phyloP scores from a whole-genome alignment of 2,329 filamentous ascomycete genomes.

The Tolypocladium tundrense region DNA sequence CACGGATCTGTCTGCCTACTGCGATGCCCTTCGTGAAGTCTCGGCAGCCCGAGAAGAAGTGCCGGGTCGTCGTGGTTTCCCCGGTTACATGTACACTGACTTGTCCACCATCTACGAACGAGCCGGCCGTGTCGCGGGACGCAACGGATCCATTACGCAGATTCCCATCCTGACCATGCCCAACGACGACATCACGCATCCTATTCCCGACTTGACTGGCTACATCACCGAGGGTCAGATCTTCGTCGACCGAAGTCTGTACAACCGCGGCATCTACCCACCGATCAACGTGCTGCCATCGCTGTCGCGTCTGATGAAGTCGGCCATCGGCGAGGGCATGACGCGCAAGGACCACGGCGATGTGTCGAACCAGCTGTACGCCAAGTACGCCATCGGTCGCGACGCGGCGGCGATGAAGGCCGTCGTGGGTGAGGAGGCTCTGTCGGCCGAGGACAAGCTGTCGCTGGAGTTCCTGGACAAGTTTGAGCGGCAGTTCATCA shows the following conservation, averaged over 20 bases:
- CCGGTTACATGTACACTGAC: slow-evolving; percentile 99
- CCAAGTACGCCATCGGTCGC: slow-evolving; percentile 98
- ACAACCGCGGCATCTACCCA: slow-evolving; percentile 97
- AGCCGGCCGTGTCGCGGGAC: slow-evolving; percentile 91
- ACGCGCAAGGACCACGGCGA: slow-evolving; percentile 96
- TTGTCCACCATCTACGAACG: slow-evolving; percentile 99
- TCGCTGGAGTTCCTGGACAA: slow-evolving; percentile 97
- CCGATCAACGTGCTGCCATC: slow-evolving; percentile 98
- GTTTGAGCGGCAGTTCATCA: slow-evolving; percentile 92
- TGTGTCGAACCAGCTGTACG: slow-evolving; percentile 98
- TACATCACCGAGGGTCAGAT: slow-evolving; percentile 99
- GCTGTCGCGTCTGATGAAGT: slow-evolving; percentile 99
- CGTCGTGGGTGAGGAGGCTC: slow-evolving; percentile 93
- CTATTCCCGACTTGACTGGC: slow-evolving; percentile 95
- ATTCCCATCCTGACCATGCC: slow-evolving; percentile 99
- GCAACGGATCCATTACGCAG: slow-evolving; percentile 97
- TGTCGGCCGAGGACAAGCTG: slow-evolving; percentile 93
- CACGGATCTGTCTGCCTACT: slow-evolving; percentile 96
- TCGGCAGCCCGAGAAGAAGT: slow-evolving; percentile 98
- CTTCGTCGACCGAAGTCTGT: slow-evolving; percentile 83
- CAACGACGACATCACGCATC: slow-evolving; percentile 99
- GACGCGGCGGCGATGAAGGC: slow-evolving; percentile 99
- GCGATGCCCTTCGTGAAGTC: slow-evolving; percentile 96
- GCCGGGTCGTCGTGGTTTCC: slow-evolving; percentile 96
- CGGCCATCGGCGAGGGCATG: slow-evolving; percentile 94